phyloP scores from a whole-genome alignment of 192 early-diverging fungal species.

The Pilobolus umbonatus region DNA sequence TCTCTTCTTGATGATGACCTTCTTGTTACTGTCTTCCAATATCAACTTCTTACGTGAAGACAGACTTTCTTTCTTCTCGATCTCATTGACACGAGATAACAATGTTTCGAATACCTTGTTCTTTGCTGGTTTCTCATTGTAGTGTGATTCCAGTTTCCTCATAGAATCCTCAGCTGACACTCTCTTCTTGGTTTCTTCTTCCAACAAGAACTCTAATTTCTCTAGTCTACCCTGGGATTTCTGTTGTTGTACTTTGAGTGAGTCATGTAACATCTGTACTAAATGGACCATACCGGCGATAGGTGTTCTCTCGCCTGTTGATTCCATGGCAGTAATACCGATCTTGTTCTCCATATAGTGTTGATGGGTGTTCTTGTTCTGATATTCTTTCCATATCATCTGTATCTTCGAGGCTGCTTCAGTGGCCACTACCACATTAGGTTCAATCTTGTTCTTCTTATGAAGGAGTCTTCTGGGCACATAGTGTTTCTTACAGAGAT shows the following conservation, averaged over 20 bases:
- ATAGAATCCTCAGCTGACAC: conserved; percentile 4
- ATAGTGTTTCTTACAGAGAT: conserved; percentile 10
- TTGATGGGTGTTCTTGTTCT: background rate
- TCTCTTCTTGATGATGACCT: no score
- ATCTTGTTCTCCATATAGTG: background rate
- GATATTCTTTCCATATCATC: conserved; percentile 12
- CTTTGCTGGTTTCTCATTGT: conserved; percentile 2
- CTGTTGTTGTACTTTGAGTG: conserved; percentile 18
- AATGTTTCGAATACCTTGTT: background rate
- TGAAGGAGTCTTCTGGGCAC: conserved; percentile 7
- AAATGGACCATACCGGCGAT: conserved; percentile 18
- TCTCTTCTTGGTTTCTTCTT: conserved; percentile 8
- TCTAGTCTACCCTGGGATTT: conserved; percentile 7
- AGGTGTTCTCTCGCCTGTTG: conserved; percentile 3
- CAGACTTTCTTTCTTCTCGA: no score
- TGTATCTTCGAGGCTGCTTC: conserved; percentile 7
- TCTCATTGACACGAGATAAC: background rate
- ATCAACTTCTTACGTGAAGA: no score
- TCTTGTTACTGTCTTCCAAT: no score
- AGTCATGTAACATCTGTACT: conserved; percentile 16
- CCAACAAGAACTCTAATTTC: conserved; percentile 9
- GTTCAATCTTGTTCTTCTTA: background rate
- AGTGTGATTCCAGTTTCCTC: conserved; percentile 5
- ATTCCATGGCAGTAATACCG: background rate
- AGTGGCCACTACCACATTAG: background rate